Evolutionary conservation across 1,139 yeast genomes (phyloP).

Genomic region (Saccharomyces hybrid): DNA sequence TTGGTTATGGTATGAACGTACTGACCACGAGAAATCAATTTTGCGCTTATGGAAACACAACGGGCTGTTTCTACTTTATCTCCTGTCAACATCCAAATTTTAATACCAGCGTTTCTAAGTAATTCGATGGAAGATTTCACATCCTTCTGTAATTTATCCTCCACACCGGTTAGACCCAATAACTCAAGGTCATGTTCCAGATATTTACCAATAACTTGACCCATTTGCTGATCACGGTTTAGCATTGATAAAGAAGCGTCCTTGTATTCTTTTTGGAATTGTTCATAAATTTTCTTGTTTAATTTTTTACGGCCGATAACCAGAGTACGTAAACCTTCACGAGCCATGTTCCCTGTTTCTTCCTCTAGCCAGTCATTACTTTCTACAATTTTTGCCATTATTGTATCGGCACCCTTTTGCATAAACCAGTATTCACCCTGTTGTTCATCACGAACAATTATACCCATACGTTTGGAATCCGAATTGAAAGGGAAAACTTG

Average conservation of each 20-base stretch:
- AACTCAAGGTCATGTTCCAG: conserved; percentile 81
- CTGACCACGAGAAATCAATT: conserved; percentile 87
- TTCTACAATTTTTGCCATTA: conserved; percentile 79
- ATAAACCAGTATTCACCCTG: conserved; percentile 73
- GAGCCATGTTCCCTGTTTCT: conserved; percentile 95
- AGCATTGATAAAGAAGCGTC: conserved; percentile 73
- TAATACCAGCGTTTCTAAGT: conserved; percentile 89
- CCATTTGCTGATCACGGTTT: conserved; percentile 69
- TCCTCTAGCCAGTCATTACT: conserved; percentile 95
- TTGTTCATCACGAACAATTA: conserved; percentile 56
- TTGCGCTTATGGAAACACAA: conserved; percentile 92
- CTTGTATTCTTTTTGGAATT: conserved; percentile 55
- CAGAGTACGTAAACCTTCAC: conserved; percentile 92
- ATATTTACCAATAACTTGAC: conserved; percentile 54
- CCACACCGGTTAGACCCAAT: conserved; percentile 93
- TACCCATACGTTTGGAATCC: conserved; percentile 95
- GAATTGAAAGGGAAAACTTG: conserved; percentile 91
- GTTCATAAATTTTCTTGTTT: conserved; percentile 44
- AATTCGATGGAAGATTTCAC: conserved; percentile 89
- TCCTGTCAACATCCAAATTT: conserved; percentile 98
- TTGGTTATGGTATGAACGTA: conserved; percentile 81
- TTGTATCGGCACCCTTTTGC: conserved; percentile 95
- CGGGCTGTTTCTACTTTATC: conserved; percentile 98
- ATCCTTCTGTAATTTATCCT: conserved; percentile 84
- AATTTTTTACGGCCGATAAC: conserved; percentile 82